Percentiles rank a stretch among this genome's conserved stretches.
phyloP scores from a whole-genome alignment of 352 stramenopile species.

The Pythium phragmitis region DNA sequence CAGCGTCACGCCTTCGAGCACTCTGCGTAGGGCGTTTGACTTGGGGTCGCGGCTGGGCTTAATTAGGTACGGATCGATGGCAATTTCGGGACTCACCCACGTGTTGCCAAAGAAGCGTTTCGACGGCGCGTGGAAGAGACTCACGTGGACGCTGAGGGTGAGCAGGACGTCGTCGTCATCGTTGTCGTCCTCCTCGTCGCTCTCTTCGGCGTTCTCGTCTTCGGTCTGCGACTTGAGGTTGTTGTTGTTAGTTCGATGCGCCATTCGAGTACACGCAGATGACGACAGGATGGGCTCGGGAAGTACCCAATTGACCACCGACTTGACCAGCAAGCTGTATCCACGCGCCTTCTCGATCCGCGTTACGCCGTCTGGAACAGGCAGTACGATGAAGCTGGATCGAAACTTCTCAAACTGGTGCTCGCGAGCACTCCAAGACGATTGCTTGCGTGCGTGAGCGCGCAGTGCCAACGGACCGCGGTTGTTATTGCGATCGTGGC shows the following conservation, averaged over 20 bases:
- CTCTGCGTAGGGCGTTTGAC: constrained; percentile 44
- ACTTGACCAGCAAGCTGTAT: constrained; percentile 67
- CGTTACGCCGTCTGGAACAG: constrained; percentile 49
- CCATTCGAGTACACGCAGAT: not conserved
- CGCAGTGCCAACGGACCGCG: not conserved
- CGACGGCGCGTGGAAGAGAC: constrained; percentile 83
- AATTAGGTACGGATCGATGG: constrained; percentile 48
- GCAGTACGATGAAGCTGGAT: constrained; percentile 54
- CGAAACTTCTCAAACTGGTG: constrained; percentile 82
- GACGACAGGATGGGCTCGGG: constrained; percentile 43
- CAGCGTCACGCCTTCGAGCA: constrained; percentile 52
- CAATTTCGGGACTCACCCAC: constrained; percentile 77
- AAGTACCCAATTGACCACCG: constrained; percentile 65
- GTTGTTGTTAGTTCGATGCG: constrained; percentile 28
- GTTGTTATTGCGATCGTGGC: not conserved
- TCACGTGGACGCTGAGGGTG: constrained; percentile 80
- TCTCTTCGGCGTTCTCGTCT: constrained; percentile 30
- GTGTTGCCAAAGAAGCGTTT: constrained; percentile 93
- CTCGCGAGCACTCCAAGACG: constrained; percentile 57
- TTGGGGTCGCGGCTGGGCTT: constrained; percentile 46
- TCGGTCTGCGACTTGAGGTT: constrained; percentile 20
- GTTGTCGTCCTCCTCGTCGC: constrained; percentile 41
- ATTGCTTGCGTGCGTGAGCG: constrained; percentile 13
- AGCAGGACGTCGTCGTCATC: constrained; percentile 52
- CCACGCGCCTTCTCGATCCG: constrained; percentile 60